Percentiles rank a stretch among this genome's conserved stretches.
phyloP scores from a whole-genome alignment of 257 asterid species.

The Penstemon davidsonii region DNA sequence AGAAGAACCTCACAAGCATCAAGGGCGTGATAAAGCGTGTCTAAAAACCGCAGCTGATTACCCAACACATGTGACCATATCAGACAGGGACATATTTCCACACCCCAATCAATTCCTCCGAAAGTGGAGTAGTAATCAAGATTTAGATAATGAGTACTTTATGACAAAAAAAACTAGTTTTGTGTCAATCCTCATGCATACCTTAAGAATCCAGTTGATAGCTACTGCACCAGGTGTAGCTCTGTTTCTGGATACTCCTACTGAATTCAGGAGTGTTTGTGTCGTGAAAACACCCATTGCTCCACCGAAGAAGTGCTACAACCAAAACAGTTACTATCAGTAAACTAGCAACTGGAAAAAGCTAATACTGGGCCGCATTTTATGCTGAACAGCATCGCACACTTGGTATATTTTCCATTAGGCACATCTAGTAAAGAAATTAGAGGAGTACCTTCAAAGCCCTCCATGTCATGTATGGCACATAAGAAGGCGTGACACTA shows the following conservation, averaged over 20 bases:
- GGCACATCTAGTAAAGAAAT: background rate
- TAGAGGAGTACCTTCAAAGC: slow-evolving; percentile 75
- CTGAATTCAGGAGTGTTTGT: slow-evolving; percentile 83
- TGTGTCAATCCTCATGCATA: slow-evolving; percentile 30
- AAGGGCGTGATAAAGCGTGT: background rate
- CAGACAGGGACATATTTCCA: background rate
- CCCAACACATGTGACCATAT: background rate
- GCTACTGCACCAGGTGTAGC: slow-evolving; percentile 87
- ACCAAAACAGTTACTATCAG: slow-evolving; percentile 24
- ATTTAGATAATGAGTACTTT: background rate
- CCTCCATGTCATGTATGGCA: slow-evolving; percentile 98
- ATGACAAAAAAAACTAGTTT: slow-evolving; percentile 16
- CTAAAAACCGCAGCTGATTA: slow-evolving; percentile 4
- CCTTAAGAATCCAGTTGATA: slow-evolving; percentile 99
- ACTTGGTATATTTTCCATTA: background rate
- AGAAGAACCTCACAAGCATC: background rate
- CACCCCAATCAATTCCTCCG: slow-evolving; percentile 8
- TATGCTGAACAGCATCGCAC: slow-evolving; percentile 14
- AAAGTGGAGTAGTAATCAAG: background rate
- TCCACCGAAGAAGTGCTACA: slow-evolving; percentile 97
- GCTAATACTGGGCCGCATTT: slow-evolving; percentile 15
- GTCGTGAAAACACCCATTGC: slow-evolving; percentile 99
- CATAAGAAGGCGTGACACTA: slow-evolving; percentile 87
- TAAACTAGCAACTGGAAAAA: slow-evolving; percentile 22
- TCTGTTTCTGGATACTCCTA: slow-evolving; percentile 72